Conservation (phyloP, 371 early-diverging fungal species). For the Sporodiniella umbellata region DNA sequence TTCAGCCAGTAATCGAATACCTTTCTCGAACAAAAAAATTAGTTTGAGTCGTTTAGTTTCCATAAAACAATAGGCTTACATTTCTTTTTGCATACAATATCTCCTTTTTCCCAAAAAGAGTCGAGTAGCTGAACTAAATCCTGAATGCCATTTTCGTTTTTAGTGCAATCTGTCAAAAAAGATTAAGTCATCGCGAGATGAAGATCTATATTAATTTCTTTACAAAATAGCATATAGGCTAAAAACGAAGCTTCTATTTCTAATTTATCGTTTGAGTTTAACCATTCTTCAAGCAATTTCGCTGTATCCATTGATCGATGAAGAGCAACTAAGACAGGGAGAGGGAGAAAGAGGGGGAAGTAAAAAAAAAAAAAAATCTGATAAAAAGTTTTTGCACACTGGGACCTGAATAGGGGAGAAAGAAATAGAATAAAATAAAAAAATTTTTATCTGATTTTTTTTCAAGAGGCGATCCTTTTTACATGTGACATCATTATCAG, state of each 20-base stretch:
- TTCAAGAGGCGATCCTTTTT: too few relatives aligned
- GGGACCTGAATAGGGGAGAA: too few relatives aligned
- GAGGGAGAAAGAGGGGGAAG: too few relatives aligned
- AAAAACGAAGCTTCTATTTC: conserved; percentile 31
- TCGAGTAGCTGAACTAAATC: conserved; percentile 12
- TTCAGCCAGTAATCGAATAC: conserved; percentile 27
- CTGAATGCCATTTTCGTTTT: conserved; percentile 15
- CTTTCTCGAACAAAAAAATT: conserved; percentile 14
- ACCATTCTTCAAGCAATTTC: conserved; percentile 20
- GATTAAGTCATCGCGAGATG: not conserved
- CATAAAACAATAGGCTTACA: conserved; percentile 4
- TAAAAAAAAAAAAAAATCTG: too few relatives aligned
- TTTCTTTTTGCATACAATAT: conserved; percentile 6
- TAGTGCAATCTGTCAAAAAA: conserved; percentile 12
- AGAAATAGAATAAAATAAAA: too few relatives aligned
- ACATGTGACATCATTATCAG: too few relatives aligned
- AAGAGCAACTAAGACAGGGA: too few relatives aligned
- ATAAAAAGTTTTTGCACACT: too few relatives aligned
- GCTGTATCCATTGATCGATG: conserved; percentile 16
- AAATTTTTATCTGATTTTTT: too few relatives aligned
- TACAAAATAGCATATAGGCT: conserved; percentile 31
- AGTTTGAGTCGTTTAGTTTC: not conserved
- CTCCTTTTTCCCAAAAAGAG: conserved; percentile 11
- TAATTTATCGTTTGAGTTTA: conserved; percentile 17
- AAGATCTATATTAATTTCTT: not conserved